phyloP scores from a whole-genome alignment of 2,329 filamentous ascomycete species.

The Trichoderma sp. region DNA sequence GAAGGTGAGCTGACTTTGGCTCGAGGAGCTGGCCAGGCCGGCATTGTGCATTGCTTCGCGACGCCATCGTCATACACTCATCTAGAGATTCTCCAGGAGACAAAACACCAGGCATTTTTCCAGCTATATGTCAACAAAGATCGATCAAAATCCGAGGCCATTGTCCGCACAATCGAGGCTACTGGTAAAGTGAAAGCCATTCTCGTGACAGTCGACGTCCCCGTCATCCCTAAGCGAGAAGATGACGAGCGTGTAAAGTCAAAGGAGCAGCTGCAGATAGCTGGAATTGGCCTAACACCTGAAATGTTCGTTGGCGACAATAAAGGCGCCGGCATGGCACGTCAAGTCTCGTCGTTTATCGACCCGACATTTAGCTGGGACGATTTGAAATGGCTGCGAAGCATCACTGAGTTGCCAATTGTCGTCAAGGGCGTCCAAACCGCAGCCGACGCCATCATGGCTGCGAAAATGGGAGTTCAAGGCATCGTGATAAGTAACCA shows the following conservation, averaged over 20 bases:
- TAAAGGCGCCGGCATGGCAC: slow-evolving; percentile 2
- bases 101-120: slow-evolving; percentile 5
- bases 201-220: slow-evolving; percentile 5
- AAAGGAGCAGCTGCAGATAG: background rate
- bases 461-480: slow-evolving; percentile 8
- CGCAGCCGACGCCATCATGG: background rate
- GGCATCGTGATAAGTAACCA: slow-evolving; percentile 16
- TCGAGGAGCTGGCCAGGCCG: background rate
- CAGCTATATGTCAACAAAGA: slow-evolving; percentile 9
- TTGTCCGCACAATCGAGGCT: slow-evolving; percentile 10
- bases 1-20: slow-evolving; percentile 12
- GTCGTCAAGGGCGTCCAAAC: slow-evolving; percentile 2
- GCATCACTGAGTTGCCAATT: background rate
- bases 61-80: slow-evolving; percentile 9
- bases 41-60: slow-evolving; percentile 12
- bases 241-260: slow-evolving; percentile 13
- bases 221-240: slow-evolving; percentile 5
- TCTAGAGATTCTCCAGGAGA: background rate
- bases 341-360: slow-evolving; percentile 5
- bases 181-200: slow-evolving; percentile 9
- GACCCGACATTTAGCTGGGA: slow-evolving; percentile 10
- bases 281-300: background rate
- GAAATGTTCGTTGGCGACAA: background rate
- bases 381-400: slow-evolving; percentile 11
- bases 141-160: background rate